phyloP scores from a whole-genome alignment of 306 rosid species.

The Coriaria nepalensis region DNA sequence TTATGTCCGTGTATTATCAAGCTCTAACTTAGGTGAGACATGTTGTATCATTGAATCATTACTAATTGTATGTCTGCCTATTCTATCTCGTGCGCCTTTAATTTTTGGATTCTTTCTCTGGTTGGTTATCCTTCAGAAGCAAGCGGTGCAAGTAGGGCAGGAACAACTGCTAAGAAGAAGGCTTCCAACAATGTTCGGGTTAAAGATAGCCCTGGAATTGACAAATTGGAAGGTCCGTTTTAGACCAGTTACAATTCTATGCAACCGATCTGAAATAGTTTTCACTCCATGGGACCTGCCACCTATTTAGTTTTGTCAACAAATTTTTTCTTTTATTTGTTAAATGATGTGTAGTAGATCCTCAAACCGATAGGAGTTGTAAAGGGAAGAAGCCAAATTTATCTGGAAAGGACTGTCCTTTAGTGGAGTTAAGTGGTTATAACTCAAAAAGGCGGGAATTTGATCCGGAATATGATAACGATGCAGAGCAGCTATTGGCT shows the following conservation, averaged over 20 bases:
- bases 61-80: too few relatives aligned
- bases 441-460: constrained; percentile 78
- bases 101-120: constrained; percentile 15
- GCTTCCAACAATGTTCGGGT: constrained; percentile 45
- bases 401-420: constrained; percentile 57
- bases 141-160: constrained; percentile 29
- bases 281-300: too few relatives aligned
- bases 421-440: constrained; percentile 79
- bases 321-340: not conserved
- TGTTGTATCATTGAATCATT: too few relatives aligned
- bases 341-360: constrained; percentile 50
- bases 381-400: constrained; percentile 53
- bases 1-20: constrained; percentile 47
- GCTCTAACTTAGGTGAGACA: constrained; percentile 48
- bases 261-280: too few relatives aligned
- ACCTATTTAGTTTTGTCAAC: constrained; percentile 6
- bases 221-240: constrained; percentile 67
- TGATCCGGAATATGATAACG: constrained; percentile 91
- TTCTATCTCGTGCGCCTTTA: too few relatives aligned
- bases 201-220: constrained; percentile 45
- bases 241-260: too few relatives aligned
- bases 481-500: constrained; percentile 80
- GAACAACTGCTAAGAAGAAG: constrained; percentile 44
- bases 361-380: constrained; percentile 50
- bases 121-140: constrained; percentile 31